A percentile compares a stretch with the other conserved stretches of the same genome.
phyloP scores from a whole-genome alignment of 257 asterid genomes.

The Lycium ferocissimum region DNA sequence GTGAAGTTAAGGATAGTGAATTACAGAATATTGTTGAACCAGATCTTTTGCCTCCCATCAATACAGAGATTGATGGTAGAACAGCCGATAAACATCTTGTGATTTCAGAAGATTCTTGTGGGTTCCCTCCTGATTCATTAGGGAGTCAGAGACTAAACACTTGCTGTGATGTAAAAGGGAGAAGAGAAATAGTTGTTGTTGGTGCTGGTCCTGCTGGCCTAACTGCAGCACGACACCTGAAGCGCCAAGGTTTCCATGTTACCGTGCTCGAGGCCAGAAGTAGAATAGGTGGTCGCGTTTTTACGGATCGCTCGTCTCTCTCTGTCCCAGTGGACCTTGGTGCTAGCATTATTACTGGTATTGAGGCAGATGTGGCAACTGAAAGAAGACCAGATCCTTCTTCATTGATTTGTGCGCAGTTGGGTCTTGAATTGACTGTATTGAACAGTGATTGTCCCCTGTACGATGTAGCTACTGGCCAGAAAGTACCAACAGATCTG shows the following conservation, averaged over 20 bases:
- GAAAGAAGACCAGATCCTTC: slow-evolving; percentile 99
- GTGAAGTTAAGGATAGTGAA: slow-evolving; percentile 45
- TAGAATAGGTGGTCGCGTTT: slow-evolving; percentile 98
- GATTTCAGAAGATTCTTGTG: slow-evolving; percentile 43
- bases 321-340: slow-evolving; percentile 99
- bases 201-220: slow-evolving; percentile 99
- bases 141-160: slow-evolving; percentile 36
- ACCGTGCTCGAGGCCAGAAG: slow-evolving; percentile 91
- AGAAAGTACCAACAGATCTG: slow-evolving; percentile 83
- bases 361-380: slow-evolving; percentile 97
- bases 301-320: slow-evolving; percentile 82
- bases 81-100: slow-evolving; percentile 42
- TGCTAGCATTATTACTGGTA: slow-evolving; percentile 99
- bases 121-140: slow-evolving; percentile 36
- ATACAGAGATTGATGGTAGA: slow-evolving; percentile 39
- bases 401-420: slow-evolving; percentile 89
- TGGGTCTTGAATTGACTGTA: slow-evolving; percentile 93
- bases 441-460: slow-evolving; percentile 97
- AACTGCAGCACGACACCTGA: slow-evolving; percentile 96
- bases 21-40: slow-evolving; percentile 43
- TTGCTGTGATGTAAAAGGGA: slow-evolving; percentile 45
- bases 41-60: slow-evolving; percentile 39
- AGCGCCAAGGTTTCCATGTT: slow-evolving; percentile 89
- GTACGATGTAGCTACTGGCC: slow-evolving; percentile 81
- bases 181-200: slow-evolving; percentile 70